phyloP scores from a whole-genome alignment of 495 filamentous ascomycete species.

The Daldinia grandis region DNA sequence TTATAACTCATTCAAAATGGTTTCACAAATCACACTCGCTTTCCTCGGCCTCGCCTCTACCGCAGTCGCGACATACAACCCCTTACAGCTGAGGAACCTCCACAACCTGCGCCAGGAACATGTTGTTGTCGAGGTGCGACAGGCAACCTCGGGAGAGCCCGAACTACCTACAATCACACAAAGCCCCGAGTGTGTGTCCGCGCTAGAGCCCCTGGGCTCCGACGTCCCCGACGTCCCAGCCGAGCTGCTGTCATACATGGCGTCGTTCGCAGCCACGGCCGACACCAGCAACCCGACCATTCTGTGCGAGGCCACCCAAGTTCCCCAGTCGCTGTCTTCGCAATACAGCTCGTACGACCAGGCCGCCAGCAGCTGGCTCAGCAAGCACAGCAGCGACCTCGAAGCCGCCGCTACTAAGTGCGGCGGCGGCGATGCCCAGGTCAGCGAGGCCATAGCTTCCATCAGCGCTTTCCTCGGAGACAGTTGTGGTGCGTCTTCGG shows the following conservation, averaged over 20 bases:
- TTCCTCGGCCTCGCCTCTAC: constrained; percentile 32
- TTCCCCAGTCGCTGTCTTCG: constrained; percentile 22
- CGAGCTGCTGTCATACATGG: constrained; percentile 14
- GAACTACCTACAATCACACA: background rate
- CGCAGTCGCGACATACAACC: constrained; percentile 18
- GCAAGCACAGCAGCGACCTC: constrained; percentile 26
- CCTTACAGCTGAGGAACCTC: constrained; percentile 12
- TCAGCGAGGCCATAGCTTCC: background rate
- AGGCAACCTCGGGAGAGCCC: background rate
- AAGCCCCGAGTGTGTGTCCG: constrained; percentile 2
- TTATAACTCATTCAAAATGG: constrained; percentile 18
- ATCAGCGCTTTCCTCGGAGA: background rate
- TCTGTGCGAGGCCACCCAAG: constrained; percentile 18
- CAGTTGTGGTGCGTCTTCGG: background rate
- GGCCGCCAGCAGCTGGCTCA: constrained; percentile 30
- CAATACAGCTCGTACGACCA: constrained; percentile 32
- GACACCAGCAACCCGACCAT: constrained; percentile 11
- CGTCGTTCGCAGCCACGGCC: background rate
- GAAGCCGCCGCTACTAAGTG: constrained; percentile 12
- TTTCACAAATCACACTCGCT: constrained; percentile 17
- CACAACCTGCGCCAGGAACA: constrained; percentile 12
- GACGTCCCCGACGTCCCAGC: constrained; percentile 4
- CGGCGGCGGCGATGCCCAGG: background rate
- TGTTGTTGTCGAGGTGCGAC: constrained; percentile 34
- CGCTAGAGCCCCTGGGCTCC: constrained; percentile 6